phyloP scores from a whole-genome alignment of 192 early-diverging fungal species.

The Umbelopsis sp. region DNA sequence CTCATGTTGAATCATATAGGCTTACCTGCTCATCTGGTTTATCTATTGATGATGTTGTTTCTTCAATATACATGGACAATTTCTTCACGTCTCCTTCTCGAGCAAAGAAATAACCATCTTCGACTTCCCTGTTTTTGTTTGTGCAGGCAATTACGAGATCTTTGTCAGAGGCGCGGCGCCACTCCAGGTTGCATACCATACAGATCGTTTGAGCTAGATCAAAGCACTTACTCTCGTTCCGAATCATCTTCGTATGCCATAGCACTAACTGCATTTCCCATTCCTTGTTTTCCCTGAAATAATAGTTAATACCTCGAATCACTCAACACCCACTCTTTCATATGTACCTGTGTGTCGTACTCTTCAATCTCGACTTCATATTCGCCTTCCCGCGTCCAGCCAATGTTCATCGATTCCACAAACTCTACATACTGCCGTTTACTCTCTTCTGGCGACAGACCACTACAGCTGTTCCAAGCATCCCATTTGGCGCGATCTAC shows the following conservation, averaged over 20 bases:
- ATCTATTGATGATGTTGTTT: neutral
- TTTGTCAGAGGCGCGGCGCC: too few species aligned
- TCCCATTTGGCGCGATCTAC: slow-evolving; percentile 49
- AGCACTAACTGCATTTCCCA: slow-evolving; percentile 37
- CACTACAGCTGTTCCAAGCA: slow-evolving; percentile 40
- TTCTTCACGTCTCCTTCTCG: slow-evolving; percentile 17
- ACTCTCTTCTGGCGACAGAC: slow-evolving; percentile 44
- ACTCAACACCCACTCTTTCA: neutral
- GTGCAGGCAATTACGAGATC: neutral
- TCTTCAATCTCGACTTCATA: slow-evolving; percentile 19
- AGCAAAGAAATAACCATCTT: slow-evolving; percentile 23
- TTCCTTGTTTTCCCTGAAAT: neutral
- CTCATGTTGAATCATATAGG: neutral
- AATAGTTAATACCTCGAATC: neutral
- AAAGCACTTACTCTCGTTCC: slow-evolving; percentile 9
- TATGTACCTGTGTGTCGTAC: slow-evolving; percentile 1
- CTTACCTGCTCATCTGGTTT: slow-evolving; percentile 26
- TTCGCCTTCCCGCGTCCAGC: slow-evolving; percentile 30
- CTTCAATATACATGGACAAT: neutral
- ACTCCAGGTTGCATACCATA: too few species aligned
- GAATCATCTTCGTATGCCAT: slow-evolving; percentile 34
- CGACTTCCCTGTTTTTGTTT: neutral
- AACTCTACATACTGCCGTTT: slow-evolving; percentile 35
- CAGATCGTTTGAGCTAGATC: neutral
- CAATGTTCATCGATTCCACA: slow-evolving; percentile 29